Percentiles rank a stretch among this genome's conserved stretches.
Evolutionary conservation across 495 filamentous ascomycete genomes (phyloP).

Genomic region (Xylaria nigripes): DNA sequence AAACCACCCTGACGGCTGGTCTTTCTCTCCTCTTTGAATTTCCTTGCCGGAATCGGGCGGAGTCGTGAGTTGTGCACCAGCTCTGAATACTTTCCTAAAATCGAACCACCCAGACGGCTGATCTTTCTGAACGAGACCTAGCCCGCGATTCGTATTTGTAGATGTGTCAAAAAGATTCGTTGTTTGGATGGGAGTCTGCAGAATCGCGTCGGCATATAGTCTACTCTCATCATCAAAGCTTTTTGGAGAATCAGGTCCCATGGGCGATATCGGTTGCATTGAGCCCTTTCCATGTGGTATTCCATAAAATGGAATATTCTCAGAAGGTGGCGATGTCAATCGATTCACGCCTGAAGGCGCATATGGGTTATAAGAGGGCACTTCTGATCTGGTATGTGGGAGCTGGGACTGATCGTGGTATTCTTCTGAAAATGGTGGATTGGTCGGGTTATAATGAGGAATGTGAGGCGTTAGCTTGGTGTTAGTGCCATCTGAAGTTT

Average conservation of each 20-base stretch:
- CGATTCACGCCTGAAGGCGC: constrained; percentile 1
- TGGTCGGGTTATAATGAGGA: background rate
- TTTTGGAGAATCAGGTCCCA: constrained; percentile 17
- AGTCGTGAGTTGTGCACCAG: background rate
- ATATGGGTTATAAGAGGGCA: constrained; percentile 13
- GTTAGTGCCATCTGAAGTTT: background rate
- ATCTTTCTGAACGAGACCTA: background rate
- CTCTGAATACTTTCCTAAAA: too few relatives aligned
- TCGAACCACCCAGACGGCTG: background rate
- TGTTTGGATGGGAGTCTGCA: constrained; percentile 17
- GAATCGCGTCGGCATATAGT: constrained; percentile 24
- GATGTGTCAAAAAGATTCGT: background rate
- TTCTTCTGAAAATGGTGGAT: background rate
- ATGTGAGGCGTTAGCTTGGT: background rate
- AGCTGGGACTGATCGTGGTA: background rate
- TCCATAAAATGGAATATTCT: constrained; percentile 13
- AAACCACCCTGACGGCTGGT: background rate
- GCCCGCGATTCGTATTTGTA: background rate
- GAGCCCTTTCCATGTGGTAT: constrained; percentile 14
- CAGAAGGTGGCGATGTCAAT: constrained; percentile 1
- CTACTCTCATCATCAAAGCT: constrained; percentile 31
- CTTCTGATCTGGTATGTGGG: constrained; percentile 6
- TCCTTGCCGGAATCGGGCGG: background rate
- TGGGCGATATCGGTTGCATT: constrained; percentile 1
- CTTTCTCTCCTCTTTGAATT: background rate